Percentiles rank a stretch among this genome's conserved stretches.
Evolutionary conservation across 345 rosid genomes (phyloP).

Genomic region (Eucalyptus pauciflora): DNA sequence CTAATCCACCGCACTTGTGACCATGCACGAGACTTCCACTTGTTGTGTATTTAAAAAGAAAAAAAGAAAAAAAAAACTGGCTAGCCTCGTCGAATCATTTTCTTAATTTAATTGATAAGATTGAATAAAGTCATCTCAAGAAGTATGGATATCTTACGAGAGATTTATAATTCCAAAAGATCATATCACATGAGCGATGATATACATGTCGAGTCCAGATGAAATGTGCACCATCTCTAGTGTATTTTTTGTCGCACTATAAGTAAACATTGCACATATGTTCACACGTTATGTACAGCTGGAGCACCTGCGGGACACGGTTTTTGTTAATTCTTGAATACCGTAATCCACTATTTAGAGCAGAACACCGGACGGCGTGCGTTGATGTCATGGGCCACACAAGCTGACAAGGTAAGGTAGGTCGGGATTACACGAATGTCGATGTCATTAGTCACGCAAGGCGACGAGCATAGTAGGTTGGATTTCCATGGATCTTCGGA

Average conservation of each 20-base stretch:
- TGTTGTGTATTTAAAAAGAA: not conserved
- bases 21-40: not conserved
- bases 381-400: not conserved
- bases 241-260: not conserved
- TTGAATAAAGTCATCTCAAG: not conserved
- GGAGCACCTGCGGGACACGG: not conserved
- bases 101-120: not conserved
- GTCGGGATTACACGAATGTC: not conserved
- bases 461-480: not conserved
- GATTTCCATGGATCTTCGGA: not conserved
- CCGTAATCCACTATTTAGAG: not conserved
- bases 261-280: not conserved
- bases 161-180: not conserved
- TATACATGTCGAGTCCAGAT: not conserved
- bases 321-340: not conserved
- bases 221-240: not conserved
- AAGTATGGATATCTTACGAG: not conserved
- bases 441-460: not conserved
- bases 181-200: not conserved
- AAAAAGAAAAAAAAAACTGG: not conserved
- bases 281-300: not conserved
- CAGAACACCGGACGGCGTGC: not conserved
- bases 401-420: not conserved
- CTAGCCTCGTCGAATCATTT: not conserved
- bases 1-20: not conserved